Base-by-base conservation (phyloP, 1,139 yeast genomes). In the Ashbya aceris region DNA sequence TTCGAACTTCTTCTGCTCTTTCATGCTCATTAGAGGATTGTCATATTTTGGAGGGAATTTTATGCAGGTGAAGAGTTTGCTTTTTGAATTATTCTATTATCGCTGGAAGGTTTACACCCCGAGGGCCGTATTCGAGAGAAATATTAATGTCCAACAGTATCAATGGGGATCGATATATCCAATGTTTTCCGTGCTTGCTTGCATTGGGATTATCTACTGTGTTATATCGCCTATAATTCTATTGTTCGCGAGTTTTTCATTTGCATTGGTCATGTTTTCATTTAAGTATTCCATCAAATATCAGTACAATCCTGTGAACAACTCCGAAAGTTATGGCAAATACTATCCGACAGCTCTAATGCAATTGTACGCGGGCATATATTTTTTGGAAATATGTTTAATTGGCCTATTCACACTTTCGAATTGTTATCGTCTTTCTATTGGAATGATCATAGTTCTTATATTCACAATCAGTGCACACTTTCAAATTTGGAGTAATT, bases 101-200 rank as follows among this genome's bases (percentile, higher is more conserved):
- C 67, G 64, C 26, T 49, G 69, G 26, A 48, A 52, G 4, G 79
- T 75, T 44, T 58, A 51, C 17, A 78, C 94, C 0, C 91, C 93
- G 1, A 70, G 91, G 43, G 70, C 70, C 47, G 72, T 70, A 44
- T 72, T 74, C 44, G 47, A 55, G 7, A 63, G 82, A 43, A 48
- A 72, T n/a, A 68, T 73, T 1, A 62, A 51, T 1, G 60, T 74
- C 12, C 68, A 73, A 7, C 55, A 61, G 13, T 68, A 79, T 26
- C 69, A 71, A 46, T 85, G 94, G 94, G 96, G 96, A 0, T 71
- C 89, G 0, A 62, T 74, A 1, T 86, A 82, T 53, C 89, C 96
- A 0, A 70, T 77, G 0, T 80, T 80, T 50, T 77, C 95, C 1
- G 79, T 83, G 4, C 71, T 83, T 51, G 89, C 82, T 0, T 75